Percentiles rank a stretch among this genome's conserved stretches.
phyloP scores from a whole-genome alignment of 148 eudicot species.

The Fagopyrum homotropicum region DNA sequence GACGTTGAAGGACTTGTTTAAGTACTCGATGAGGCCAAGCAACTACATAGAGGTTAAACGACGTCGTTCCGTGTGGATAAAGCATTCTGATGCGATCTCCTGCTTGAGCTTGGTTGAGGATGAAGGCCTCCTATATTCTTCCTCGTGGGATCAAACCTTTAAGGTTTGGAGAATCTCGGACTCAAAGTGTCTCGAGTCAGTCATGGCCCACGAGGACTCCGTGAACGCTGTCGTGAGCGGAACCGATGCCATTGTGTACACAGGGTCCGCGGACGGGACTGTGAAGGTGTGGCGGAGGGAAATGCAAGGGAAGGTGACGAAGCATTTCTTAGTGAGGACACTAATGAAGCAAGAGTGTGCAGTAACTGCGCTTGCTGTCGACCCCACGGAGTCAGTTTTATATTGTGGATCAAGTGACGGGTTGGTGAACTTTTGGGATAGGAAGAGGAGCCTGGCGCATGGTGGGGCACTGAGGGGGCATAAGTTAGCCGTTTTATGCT shows the following conservation, averaged over 20 bases:
- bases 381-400: neutral
- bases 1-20: conserved; percentile 10
- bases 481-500: conserved; percentile 13
- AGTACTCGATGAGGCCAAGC: conserved; percentile 3
- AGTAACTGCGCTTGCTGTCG: conserved; percentile 14
- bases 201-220: conserved; percentile 16
- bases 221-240: conserved; percentile 12
- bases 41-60: conserved; percentile 11
- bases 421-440: conserved; percentile 14
- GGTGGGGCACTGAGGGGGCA: conserved; percentile 18
- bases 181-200: conserved; percentile 16
- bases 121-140: conserved; percentile 12
- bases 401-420: conserved; percentile 18
- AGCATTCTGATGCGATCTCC: conserved; percentile 17
- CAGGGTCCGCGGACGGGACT: conserved; percentile 18
- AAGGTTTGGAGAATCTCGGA: conserved; percentile 16
- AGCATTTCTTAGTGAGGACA: conserved; percentile 10
- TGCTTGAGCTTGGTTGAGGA: conserved; percentile 10
- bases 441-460: conserved; percentile 1
- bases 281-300: conserved; percentile 18
- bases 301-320: conserved; percentile 12
- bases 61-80: conserved; percentile 11
- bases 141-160: conserved; percentile 14
- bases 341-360: conserved; percentile 14
- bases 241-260: neutral